phyloP scores from a whole-genome alignment of 2,329 filamentous ascomycete species.

The Alternaria incomplexa region DNA sequence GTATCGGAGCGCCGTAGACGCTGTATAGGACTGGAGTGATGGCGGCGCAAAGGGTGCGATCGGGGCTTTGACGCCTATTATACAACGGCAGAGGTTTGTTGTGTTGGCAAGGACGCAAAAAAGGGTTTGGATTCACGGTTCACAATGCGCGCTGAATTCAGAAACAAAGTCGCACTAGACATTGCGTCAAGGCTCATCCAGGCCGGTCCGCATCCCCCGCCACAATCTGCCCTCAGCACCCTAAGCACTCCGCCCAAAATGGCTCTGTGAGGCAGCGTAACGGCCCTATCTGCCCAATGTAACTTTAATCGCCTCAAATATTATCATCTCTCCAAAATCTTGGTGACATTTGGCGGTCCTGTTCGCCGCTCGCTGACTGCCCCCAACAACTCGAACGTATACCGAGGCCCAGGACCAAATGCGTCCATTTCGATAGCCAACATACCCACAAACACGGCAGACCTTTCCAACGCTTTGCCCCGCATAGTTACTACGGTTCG shows the following conservation, averaged over 20 bases:
- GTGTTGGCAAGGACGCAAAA: background rate
- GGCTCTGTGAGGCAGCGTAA: background rate
- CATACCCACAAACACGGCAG: background rate
- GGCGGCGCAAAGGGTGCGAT: background rate
- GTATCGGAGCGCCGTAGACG: slow-evolving; percentile 9
- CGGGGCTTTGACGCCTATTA: background rate
- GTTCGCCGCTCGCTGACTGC: background rate
- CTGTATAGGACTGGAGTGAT: background rate
- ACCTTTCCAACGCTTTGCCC: background rate
- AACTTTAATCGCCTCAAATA: background rate
- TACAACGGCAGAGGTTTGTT: background rate
- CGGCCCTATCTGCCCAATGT: background rate
- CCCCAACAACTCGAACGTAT: background rate
- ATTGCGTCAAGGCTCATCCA: slow-evolving; percentile 3
- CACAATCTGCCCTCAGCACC: background rate
- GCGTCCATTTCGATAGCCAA: background rate
- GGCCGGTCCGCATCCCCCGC: background rate
- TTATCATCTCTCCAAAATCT: background rate
- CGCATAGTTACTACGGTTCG: background rate
- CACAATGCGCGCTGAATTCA: background rate
- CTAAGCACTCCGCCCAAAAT: background rate
- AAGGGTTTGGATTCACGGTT: background rate
- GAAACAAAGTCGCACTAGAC: background rate
- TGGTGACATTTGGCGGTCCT: background rate
- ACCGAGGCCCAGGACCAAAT: background rate